phyloP scores from a whole-genome alignment of 441 rosid species.

The Eutrema salsugineum region DNA sequence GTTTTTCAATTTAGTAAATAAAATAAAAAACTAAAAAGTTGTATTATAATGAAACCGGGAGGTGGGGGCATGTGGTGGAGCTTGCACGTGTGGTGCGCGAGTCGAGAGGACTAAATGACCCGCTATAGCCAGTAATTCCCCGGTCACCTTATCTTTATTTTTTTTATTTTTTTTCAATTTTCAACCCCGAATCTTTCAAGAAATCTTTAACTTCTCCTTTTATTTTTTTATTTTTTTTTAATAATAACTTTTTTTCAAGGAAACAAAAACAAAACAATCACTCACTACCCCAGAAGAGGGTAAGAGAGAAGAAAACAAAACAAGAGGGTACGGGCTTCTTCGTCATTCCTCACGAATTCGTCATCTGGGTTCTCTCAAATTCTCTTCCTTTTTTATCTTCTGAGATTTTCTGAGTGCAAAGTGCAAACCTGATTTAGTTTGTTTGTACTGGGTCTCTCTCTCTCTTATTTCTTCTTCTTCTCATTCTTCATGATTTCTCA shows the following conservation, averaged over 20 bases:
- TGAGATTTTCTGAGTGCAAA: conserved; percentile 7
- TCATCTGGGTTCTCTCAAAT: conserved; percentile 43
- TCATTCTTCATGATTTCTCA: conserved; percentile 17
- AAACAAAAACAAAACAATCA: conserved; percentile 30
- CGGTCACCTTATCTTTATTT: conserved; percentile 35
- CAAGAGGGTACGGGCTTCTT: conserved; percentile 34
- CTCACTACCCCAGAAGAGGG: conserved; percentile 36
- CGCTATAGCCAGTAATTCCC: conserved; percentile 39
- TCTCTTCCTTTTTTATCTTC: conserved; percentile 22
- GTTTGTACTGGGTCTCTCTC: conserved; percentile 23
- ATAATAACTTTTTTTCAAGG: too few species aligned
- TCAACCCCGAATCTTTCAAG: conserved; percentile 9
- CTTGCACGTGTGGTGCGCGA: conserved; percentile 57
- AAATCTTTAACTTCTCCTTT: conserved; percentile 12
- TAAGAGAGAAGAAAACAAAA: conserved; percentile 24
- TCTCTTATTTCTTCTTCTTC: conserved; percentile 18
- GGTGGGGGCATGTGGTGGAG: conserved; percentile 23
- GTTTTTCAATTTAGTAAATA: background rate
- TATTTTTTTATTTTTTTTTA: background rate
- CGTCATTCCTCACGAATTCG: conserved; percentile 28
- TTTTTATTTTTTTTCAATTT: conserved; percentile 10
- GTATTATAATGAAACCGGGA: conserved; percentile 18
- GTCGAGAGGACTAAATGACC: conserved; percentile 41
- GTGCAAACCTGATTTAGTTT: conserved; percentile 17
- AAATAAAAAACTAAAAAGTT: background rate